A percentile compares a stretch with the other conserved stretches of the same genome.
Conservation (phyloP, 352 stramenopile genomes). For the Pythium dissotocum region DNA sequence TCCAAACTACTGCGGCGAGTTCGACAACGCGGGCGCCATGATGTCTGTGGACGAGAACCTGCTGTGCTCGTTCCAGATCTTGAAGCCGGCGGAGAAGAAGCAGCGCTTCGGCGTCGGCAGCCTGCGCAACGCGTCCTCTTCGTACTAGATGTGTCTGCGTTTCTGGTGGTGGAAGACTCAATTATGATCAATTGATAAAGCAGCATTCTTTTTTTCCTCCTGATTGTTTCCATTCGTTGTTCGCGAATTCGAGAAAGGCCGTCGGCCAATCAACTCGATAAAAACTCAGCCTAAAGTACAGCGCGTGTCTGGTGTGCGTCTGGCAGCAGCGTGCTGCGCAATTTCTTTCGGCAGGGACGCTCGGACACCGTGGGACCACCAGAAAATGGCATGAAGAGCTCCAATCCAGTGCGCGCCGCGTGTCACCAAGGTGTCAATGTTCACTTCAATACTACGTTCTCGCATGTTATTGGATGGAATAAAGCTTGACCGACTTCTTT, state of each 20-base stretch:
- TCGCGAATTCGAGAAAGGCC: background rate
- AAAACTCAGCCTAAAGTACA: no score
- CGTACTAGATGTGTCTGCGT: slow-evolving; percentile 10
- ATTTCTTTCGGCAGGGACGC: slow-evolving; percentile 8
- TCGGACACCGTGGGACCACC: slow-evolving; percentile 10
- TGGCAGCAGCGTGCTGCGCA: background rate
- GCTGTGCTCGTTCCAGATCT: slow-evolving; percentile 75
- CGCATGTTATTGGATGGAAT: slow-evolving; percentile 10
- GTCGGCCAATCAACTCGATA: no score
- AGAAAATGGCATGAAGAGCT: slow-evolving; percentile 13
- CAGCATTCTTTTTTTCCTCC: background rate
- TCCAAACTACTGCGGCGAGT: slow-evolving; percentile 91
- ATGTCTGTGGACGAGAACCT: slow-evolving; percentile 75
- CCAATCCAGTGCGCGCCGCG: background rate
- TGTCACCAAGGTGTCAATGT: slow-evolving; percentile 16
- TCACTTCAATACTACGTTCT: slow-evolving; percentile 17
- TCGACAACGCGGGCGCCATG: slow-evolving; percentile 79
- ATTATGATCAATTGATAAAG: background rate
- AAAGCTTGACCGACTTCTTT: background rate
- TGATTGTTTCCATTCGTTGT: background rate
- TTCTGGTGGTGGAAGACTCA: background rate
- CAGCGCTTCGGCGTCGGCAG: slow-evolving; percentile 74
- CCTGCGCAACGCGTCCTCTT: background rate
- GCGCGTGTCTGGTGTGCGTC: background rate
- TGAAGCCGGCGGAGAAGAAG: slow-evolving; percentile 83